Base-by-base conservation (phyloP, 2,329 filamentous ascomycete genomes). In the Clonostachys rhizophaga region DNA sequence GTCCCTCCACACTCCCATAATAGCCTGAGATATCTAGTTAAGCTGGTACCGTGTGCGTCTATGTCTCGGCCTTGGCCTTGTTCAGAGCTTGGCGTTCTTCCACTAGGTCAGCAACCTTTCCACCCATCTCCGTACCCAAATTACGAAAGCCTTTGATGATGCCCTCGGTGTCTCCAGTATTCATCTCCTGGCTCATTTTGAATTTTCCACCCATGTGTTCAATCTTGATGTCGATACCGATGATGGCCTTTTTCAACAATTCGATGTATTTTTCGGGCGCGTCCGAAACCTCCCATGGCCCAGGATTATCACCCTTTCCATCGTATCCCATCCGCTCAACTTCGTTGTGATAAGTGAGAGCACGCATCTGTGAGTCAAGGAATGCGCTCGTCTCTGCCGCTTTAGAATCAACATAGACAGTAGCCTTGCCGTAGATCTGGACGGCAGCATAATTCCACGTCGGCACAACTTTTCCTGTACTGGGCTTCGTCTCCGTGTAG, bases 371-470 rank as follows among this genome's bases (percentile, higher is more conserved):
- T 42, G 57, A 64, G 1, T 61, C 50, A 10, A 87, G 59, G 47
- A 78, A 86, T 0, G 51, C 49, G 0, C 58, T 56, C 0, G 79
- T 78, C 18, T 72, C 68, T 0, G 64, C 55, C 0, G 70, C 58
- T 42, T 69, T 69, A 6, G 72, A 55, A 47, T 86, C 76, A 48
- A 65, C 74, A 52, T 74, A 79, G 5, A 86, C 62, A 0, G 51
- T 76, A 2, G 78, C 76, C 2, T 61, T 71, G 2, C 84, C 84
- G 53, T 86, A 86, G 0, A 70, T 79, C 61, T 87, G 81, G 0
- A 75, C 83, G 0, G 83, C 81, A 0, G 79, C 70, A 54, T 87
- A 88, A 60, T 88, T 83, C 84, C 84, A 87, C 0, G 84, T 88
- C 1, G 83, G 83, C 6, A 85, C 84, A 0, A 86, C 83, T 54